Base-by-base conservation (phyloP, 805 yeast species). In the Candida morakotiae region DNA sequence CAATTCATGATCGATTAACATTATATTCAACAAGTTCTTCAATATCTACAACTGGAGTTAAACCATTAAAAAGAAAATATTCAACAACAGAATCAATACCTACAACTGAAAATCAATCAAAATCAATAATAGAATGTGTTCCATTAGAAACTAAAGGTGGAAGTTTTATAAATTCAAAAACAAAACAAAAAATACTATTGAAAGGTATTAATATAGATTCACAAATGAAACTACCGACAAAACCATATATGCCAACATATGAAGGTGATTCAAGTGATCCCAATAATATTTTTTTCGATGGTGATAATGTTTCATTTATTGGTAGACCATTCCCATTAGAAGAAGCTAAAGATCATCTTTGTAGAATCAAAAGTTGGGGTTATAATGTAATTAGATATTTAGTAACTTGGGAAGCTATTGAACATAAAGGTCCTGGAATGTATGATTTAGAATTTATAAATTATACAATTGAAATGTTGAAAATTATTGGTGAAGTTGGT, bases 361-460 rank as follows among this genome's bases (percentile, higher is more conserved):
- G 57, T 9, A 67, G 94, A 40, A 75, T 89, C 53, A 85, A 82
- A 53, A 67, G 79, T 5, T 75, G 89, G 76, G 97, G 97, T 1
- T 87, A 74, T 58, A 89, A 88, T 54, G 72, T 83, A 2, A 71
- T 89, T 15, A 63, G 97, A 39, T 84, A 80, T 54, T 64, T 87
- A 14, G 66, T 85, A 35, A 83, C 94, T 1, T 89, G 97, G 97
- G 97, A 89, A 56, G 91, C 96, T 0, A 51, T 89, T 7, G 97
- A 89, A 56, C 96, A 89, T 49, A 67, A 62, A 32, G 96, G 95
- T 0, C 97, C 97, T 0, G 93, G 85, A 0, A 56, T 57, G 8
- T 89, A 88, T 53, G 97, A 89, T 56, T 77, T 75, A 18, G 87
- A 79, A 14, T 89, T 75, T 51, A 72, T 87, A 34, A 77, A 80